These are phyloP conservation scores for Phytophthora quininea DNA, from an alignment of 352 stramenopile species.

Conservation along the genomic window DNA sequence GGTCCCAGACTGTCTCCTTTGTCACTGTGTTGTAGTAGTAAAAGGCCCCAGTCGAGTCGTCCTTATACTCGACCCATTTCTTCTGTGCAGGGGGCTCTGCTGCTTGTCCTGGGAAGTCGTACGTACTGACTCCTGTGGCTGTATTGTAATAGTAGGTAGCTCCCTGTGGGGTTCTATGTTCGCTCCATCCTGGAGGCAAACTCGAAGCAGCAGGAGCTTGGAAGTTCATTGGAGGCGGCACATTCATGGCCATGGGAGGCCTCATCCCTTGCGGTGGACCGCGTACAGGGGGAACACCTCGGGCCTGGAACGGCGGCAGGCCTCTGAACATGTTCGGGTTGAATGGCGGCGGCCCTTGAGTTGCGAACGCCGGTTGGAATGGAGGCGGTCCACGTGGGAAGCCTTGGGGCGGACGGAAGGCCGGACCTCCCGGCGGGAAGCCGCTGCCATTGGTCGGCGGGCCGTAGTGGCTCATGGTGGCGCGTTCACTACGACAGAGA, in stretches of 20 bases:
- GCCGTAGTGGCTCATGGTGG: constrained; percentile 46
- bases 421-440: constrained; percentile 29
- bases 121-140: constrained; percentile 63
- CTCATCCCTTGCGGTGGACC: constrained; percentile 29
- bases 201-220: constrained; percentile 15
- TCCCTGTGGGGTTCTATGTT: constrained; percentile 59
- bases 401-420: constrained; percentile 31
- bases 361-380: constrained; percentile 35
- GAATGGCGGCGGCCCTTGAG: constrained; percentile 28
- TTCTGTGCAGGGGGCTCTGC: background rate
- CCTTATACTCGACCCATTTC: constrained; percentile 85
- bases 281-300: constrained; percentile 10
- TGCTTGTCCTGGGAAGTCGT: constrained; percentile 44
- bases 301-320: constrained; percentile 25
- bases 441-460: constrained; percentile 27
- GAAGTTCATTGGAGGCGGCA: constrained; percentile 25
- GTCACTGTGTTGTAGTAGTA: constrained; percentile 87
- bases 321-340: constrained; percentile 19
- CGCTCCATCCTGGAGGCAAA: constrained; percentile 66
- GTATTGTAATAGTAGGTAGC: constrained; percentile 70
- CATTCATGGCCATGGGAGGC: constrained; percentile 24
- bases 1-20: constrained; percentile 81
- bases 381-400: constrained; percentile 29
- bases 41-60: constrained; percentile 64
- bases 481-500: constrained; percentile 1